A percentile compares a stretch with the other conserved stretches of the same genome.
These are phyloP conservation scores for Eucalyptus melliodora DNA, from an alignment of 345 rosid species.

Conservation along the genomic window DNA sequence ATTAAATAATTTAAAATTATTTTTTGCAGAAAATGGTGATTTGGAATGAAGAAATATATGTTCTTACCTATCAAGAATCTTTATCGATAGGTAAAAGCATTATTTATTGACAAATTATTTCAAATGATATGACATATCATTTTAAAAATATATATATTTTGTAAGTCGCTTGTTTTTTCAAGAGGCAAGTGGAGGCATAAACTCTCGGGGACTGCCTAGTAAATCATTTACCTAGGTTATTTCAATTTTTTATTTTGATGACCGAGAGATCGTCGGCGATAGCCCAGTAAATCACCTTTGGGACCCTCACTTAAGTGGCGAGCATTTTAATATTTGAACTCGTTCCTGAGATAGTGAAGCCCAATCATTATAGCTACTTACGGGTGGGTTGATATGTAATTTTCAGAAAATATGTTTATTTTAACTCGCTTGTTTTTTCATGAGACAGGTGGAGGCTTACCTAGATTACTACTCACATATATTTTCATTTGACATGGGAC, in stretches of 20 bases:
- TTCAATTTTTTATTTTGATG: too few relatives aligned
- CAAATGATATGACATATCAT: too few relatives aligned
- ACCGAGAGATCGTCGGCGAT: fast-evolving
- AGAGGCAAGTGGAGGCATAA: fast-evolving
- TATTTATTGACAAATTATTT: background rate
- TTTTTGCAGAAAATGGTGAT: background rate
- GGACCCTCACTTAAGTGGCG: fast-evolving
- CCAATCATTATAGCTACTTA: fast-evolving
- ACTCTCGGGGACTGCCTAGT: too few relatives aligned
- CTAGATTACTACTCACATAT: background rate
- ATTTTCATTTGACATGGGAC: background rate
- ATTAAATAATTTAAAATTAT: background rate
- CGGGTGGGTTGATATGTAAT: fast-evolving
- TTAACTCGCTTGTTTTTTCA: background rate
- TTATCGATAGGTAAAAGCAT: fast-evolving
- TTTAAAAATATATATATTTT: too few relatives aligned
- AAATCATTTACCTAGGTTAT: too few relatives aligned
- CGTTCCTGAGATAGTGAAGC: too few relatives aligned
- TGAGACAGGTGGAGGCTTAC: background rate
- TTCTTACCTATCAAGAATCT: background rate
- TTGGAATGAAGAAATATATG: too few relatives aligned
- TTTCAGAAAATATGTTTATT: background rate
- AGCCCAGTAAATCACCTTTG: fast-evolving
- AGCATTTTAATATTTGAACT: fast-evolving
- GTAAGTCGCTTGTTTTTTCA: too few relatives aligned